Evolutionary conservation across 495 filamentous ascomycete species (phyloP).

Genomic region (Aspergillus cavernicola): DNA sequence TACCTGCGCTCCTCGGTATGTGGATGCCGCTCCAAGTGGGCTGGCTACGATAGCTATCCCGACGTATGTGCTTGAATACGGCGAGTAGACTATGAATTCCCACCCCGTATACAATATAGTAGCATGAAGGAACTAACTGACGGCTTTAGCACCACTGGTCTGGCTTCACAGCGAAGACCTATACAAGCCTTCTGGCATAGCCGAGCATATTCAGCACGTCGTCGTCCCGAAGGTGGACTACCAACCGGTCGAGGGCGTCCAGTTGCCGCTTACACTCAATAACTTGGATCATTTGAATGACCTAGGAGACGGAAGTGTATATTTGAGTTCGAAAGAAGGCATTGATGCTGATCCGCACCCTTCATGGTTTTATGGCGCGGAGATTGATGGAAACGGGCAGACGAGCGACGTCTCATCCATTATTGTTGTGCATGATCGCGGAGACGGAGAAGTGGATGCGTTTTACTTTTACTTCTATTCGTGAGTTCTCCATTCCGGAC

Average conservation of each 20-base stretch:
- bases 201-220: constrained; percentile 51
- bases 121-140: background rate
- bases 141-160: constrained; percentile 40
- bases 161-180: constrained; percentile 57
- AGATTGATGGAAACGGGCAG: constrained; percentile 45
- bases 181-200: constrained; percentile 59
- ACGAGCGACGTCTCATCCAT: constrained; percentile 42
- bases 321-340: constrained; percentile 56
- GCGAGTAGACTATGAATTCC: background rate
- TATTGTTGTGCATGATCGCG: constrained; percentile 57
- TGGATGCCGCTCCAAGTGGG: background rate
- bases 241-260: constrained; percentile 35
- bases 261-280: constrained; percentile 47
- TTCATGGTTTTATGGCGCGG: constrained; percentile 50
- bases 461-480: constrained; percentile 71
- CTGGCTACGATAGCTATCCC: constrained; percentile 13
- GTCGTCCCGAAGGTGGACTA: constrained; percentile 53
- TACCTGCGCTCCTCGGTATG: background rate
- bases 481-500: constrained; percentile 24
- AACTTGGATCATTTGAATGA: constrained; percentile 54
- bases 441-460: constrained; percentile 52
- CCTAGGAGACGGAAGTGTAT: constrained; percentile 48
- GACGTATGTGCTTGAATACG: constrained; percentile 24
- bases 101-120: too few relatives aligned
- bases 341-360: constrained; percentile 47